A percentile compares a stretch with the other conserved stretches of the same genome.
phyloP scores from a whole-genome alignment of 495 filamentous ascomycete genomes.

The Aspergillus cavernicola region DNA sequence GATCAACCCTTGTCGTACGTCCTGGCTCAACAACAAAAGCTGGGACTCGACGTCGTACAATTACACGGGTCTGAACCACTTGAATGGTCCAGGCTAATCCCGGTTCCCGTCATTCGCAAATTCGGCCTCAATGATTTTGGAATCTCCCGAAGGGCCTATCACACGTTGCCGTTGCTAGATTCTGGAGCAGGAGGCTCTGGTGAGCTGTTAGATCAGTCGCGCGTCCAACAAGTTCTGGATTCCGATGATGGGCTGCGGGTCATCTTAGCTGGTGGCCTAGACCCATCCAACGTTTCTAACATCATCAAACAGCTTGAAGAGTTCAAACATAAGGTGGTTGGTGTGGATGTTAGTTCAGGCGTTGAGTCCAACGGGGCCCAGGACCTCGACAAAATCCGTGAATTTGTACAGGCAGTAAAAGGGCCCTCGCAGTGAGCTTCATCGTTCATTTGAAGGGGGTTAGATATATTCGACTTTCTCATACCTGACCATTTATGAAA shows the following conservation, averaged over 20 bases:
- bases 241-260: conserved; percentile 63
- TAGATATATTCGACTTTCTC: neutral
- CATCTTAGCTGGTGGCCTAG: conserved; percentile 79
- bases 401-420: conserved; percentile 75
- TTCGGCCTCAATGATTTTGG: conserved; percentile 71
- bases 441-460: neutral
- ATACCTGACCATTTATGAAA: neutral
- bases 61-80: conserved; percentile 88
- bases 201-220: conserved; percentile 61
- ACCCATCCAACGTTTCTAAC: conserved; percentile 66
- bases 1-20: conserved; percentile 83
- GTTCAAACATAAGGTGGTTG: conserved; percentile 59
- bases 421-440: conserved; percentile 25
- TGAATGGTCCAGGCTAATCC: conserved; percentile 83
- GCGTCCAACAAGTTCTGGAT: conserved; percentile 58
- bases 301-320: conserved; percentile 55
- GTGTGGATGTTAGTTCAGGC: conserved; percentile 90
- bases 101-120: conserved; percentile 82
- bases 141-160: conserved; percentile 72
- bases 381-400: conserved; percentile 73
- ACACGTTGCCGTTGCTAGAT: conserved; percentile 78
- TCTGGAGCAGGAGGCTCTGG: conserved; percentile 81
- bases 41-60: conserved; percentile 87
- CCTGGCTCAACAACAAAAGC: conserved; percentile 65
- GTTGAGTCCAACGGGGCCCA: conserved; percentile 84